Base-by-base conservation (phyloP, 2,329 filamentous ascomycete species). In the Aspergillus sp. region DNA sequence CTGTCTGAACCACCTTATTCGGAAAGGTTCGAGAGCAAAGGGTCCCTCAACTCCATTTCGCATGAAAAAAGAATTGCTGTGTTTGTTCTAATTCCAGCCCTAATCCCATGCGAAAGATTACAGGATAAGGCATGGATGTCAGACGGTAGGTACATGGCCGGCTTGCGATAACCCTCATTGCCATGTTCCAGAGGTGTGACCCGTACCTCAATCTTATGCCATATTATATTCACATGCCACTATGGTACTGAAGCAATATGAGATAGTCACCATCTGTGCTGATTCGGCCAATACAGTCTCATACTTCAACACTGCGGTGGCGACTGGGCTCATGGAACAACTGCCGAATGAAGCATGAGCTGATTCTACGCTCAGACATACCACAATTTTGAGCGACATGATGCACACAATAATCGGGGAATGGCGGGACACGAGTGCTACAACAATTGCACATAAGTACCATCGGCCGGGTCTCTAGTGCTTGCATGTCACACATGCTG, bases 401-500 rank as follows among this genome's bases (percentile, higher is more conserved):
- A 17, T 32, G 23, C 11, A 47, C 21, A 54, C 11, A 32, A 42
- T 25, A 13, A 8, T 47, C 47, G 25, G 53, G 53, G 21, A 55
- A 36, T 44, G 39, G 51, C 25, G 25, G 23, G 17, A 55, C 53
- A 55, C n/a, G 27, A 32, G 53, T 55, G 39, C 30, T 39, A 55
- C 53, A 23, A 21, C 36, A 53, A 53, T 21, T 55, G 39, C 41
- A 32, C 23, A 27, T 42, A 55, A 30, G 53, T 55, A 44, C 53
- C 36, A 19, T 55, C n/a, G 42, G 6, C 53, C 27, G 39, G n/a
- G 19, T 38, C 25, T 41, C 59, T 38, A 19, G 42, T 36, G 58
- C 39, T 19, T 42, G 30, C 32, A 47, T 57, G 49, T 61, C 48
- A 48, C 32, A 61, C 53, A 47, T 48, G 17, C 38, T 19, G 62